These are phyloP conservation scores for Eucalyptus globulus DNA, from an alignment of 345 rosid species.

Conservation along the genomic window DNA sequence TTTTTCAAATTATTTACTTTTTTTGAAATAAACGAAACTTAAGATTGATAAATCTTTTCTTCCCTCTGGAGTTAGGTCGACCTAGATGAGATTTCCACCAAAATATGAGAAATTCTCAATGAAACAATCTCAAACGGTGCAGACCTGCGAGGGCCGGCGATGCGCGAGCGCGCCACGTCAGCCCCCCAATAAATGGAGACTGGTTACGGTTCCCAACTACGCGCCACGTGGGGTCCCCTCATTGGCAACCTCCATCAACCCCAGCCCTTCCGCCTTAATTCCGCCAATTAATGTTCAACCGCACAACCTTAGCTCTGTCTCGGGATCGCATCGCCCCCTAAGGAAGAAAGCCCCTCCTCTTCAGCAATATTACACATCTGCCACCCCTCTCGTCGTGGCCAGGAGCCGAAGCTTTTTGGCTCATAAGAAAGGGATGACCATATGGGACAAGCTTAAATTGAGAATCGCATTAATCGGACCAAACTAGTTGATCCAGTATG, in stretches of 20 bases:
- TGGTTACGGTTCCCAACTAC: not conserved
- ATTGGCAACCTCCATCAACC: not conserved
- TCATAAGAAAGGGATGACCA: not conserved
- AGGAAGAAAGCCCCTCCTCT: not conserved
- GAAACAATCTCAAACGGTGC: not conserved
- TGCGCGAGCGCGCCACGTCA: not conserved
- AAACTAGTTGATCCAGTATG: rapidly evolving
- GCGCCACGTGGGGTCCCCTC: not conserved
- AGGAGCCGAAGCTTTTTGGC: not conserved
- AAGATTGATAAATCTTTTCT: not conserved
- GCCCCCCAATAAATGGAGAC: not conserved
- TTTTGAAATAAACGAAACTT: rapidly evolving
- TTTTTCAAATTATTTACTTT: rapidly evolving
- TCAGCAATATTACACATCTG: not conserved
- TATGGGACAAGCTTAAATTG: too few species aligned
- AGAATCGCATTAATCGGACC: rapidly evolving
- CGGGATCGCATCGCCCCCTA: not conserved
- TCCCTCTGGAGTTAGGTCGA: not conserved
- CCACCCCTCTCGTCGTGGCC: not conserved
- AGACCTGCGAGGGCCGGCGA: not conserved
- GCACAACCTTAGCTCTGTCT: not conserved
- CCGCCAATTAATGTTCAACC: not conserved
- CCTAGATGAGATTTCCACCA: not conserved
- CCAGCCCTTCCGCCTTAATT: not conserved
- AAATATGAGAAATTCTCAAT: not conserved